Evolutionary conservation across 2,329 filamentous ascomycete genomes (phyloP), one percentile per base, ranked within the genome.

Genomic region (Talaromyces sp.): DNA sequence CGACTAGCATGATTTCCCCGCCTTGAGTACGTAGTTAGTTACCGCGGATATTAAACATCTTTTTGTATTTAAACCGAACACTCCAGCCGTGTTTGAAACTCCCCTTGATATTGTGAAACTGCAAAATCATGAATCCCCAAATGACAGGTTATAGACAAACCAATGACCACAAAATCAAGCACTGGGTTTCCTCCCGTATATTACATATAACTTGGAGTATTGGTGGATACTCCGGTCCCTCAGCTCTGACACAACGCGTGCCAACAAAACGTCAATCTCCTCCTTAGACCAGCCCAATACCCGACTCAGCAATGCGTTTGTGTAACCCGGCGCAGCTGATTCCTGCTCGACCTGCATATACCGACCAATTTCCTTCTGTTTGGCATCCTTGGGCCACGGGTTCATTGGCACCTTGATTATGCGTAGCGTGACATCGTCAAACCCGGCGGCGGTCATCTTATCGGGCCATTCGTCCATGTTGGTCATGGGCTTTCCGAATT

Each of bases 301-400:
- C 2, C 73, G 69, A 8, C 69, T 73, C 23, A 73, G 68, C 3
- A 74, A 63, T 12, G 70, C 72, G 40, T 72, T 55, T 8, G 71
- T 71, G 50, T 73, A 74, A 5, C 70, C 66, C 28, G 73, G 69
- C 1, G 73, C 67, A 5, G 69, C 69, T 63, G 73, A 69, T 1
- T 73, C 40, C 59, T 73, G 67, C 28, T 73, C 70, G 5, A 66
- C 69, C 33, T 71, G 68, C 18, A 73, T 69, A 54, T 71, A 72
- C 33, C 65, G 64, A 6, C 72, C 72, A 33, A 82, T 75, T 57
- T 79, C 73, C 63, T 78, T 81, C 50, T 82, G 73, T 14, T 70
- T 77, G 23, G 74, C 70, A 56, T 84, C 78, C 56, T 72, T 76
- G 0, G 81, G 74, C 83, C 82, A 85, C 0, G 72, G 69, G 16